Conservation (phyloP, 106 monocot genomes). For the Allium cepa region DNA sequence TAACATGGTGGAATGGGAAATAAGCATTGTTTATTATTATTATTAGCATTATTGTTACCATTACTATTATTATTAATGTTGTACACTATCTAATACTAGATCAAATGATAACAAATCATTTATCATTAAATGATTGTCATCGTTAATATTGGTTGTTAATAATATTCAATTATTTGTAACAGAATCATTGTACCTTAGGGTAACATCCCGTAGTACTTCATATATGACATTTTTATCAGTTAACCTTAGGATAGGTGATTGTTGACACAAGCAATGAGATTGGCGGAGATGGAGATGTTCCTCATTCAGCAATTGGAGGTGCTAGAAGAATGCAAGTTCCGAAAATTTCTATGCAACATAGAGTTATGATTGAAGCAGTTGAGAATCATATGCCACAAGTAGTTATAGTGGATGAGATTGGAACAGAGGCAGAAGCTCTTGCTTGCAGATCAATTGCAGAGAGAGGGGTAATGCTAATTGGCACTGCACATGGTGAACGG, state of each 20-base stretch:
- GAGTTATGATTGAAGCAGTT: constrained; percentile 94
- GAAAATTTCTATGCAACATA: constrained; percentile 78
- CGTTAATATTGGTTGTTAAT: too few species aligned
- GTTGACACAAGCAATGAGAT: constrained; percentile 98
- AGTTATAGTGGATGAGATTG: constrained; percentile 97
- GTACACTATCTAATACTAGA: too few species aligned
- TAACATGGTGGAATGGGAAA: too few species aligned
- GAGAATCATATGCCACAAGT: constrained; percentile 99
- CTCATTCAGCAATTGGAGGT: constrained; percentile 82
- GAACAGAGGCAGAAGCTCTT: constrained; percentile 75
- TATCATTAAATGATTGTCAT: too few species aligned
- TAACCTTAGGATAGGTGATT: constrained; percentile 75
- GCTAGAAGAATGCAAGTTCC: constrained; percentile 97
- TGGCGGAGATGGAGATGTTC: constrained; percentile 94
- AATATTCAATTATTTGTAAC: too few species aligned
- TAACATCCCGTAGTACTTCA: neutral
- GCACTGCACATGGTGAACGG: constrained; percentile 84
- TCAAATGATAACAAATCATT: too few species aligned
- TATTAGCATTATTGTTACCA: too few species aligned
- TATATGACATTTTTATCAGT: constrained; percentile 22
- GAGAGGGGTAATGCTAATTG: constrained; percentile 90
- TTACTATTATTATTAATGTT: too few species aligned
- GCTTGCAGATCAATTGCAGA: constrained; percentile 96
- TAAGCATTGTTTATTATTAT: too few species aligned
- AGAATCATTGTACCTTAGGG: neutral